Evolutionary conservation across 2,329 filamentous ascomycete genomes (phyloP), one percentile per base, ranked within the genome.

Genomic region (Lachnellula arida): DNA sequence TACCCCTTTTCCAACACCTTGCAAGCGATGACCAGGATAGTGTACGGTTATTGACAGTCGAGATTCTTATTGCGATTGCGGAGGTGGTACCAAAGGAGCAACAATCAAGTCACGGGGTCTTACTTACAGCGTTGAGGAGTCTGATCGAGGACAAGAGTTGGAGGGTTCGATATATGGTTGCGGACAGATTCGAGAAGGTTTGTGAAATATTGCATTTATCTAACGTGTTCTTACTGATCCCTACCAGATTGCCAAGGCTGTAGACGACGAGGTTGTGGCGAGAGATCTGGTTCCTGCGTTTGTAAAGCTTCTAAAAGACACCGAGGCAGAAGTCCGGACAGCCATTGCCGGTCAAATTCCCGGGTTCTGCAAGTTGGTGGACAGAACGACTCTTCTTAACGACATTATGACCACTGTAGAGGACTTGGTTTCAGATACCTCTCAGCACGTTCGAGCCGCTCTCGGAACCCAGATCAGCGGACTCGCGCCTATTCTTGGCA

Each of bases 121-220:
- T 99, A 56, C 79, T 99, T 68, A 93, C 90, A 50, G 91, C 93
- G 46, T 77, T 99, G 69, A 87, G 94, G 67, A 96, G 85, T 75
- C 76, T 99, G 70, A 97, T 99, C 75, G 94, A 97, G 69, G 94
- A 99, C 74, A 99, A 97, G 84, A 97, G 94, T 77, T 99, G 94
- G 94, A 86, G 94, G 70, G 94, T 99, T 58, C 85, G 94, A 72
- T 99, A 97, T 75, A 99, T 99, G 94, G 94, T 99, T 67, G 94
- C 94, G 49, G 94, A 99, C 74, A 85, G 91, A 71, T 99, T 97
- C 70, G 94, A 99, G 75, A 97, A 97, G 88, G 91, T 91, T 70
- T 49, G 70, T 51, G 12, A 40, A 23, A 28, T n/a, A 47, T 39
- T n/a, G 42, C 34, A 9, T 15, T 19, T 49, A 19, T 32, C 23